A percentile compares a stretch with the other conserved stretches of the same genome.
Evolutionary conservation across 441 rosid genomes (phyloP).

Genomic region (Erodium moschatum): DNA sequence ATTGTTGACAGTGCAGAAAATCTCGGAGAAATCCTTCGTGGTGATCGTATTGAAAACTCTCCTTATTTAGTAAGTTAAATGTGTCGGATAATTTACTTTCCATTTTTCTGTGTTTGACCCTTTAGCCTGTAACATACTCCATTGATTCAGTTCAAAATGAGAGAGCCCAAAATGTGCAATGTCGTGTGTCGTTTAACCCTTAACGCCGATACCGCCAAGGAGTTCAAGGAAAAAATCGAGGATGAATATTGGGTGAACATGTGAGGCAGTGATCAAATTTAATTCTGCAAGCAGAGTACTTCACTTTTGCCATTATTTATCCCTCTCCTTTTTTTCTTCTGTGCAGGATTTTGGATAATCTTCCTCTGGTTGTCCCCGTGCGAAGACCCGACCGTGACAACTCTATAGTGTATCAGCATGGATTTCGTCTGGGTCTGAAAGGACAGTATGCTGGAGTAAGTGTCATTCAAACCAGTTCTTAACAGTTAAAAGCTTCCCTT

Average conservation of each 20-base stretch:
- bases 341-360: slow-evolving; percentile 87
- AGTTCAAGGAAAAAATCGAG: slow-evolving; percentile 65
- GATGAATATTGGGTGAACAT: slow-evolving; percentile 86
- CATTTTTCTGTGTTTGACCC: slow-evolving; percentile 10
- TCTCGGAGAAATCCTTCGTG: slow-evolving; percentile 92
- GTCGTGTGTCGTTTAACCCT: slow-evolving; percentile 55
- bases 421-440: slow-evolving; percentile 69
- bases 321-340: background rate
- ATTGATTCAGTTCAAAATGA: slow-evolving; percentile 70
- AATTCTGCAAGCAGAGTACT: background rate
- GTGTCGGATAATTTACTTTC: background rate
- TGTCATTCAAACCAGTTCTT: slow-evolving; percentile 11
- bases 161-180: slow-evolving; percentile 71
- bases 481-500: background rate
- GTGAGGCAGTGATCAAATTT: slow-evolving; percentile 33
- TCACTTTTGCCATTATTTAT: background rate
- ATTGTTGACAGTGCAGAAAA: slow-evolving; percentile 84
- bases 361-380: slow-evolving; percentile 73
- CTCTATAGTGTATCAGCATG: slow-evolving; percentile 63
- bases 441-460: slow-evolving; percentile 77
- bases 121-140: slow-evolving; percentile 19
- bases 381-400: slow-evolving; percentile 52
- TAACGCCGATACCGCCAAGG: slow-evolving; percentile 49
- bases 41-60: slow-evolving; percentile 91
- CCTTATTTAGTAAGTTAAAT: slow-evolving; percentile 54